phyloP scores from a whole-genome alignment of 495 filamentous ascomycete genomes.

The Aspergillus sclerotioniger region DNA sequence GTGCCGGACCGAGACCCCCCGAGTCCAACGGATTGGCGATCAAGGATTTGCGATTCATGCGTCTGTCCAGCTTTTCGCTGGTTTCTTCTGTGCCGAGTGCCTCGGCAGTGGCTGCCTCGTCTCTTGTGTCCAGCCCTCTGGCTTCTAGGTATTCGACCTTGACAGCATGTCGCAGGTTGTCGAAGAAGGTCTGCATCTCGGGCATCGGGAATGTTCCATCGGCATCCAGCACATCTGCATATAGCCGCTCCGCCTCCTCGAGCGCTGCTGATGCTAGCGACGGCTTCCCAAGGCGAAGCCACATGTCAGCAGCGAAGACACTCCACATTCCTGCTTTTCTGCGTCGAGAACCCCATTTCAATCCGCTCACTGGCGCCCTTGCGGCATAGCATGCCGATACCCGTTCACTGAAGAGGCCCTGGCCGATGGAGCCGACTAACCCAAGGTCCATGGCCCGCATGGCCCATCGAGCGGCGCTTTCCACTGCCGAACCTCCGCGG shows the following conservation, averaged over 20 bases:
- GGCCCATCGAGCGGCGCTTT: constrained; percentile 86
- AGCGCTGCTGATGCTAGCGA: constrained; percentile 69
- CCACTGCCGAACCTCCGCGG: constrained; percentile 72
- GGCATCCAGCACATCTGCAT: constrained; percentile 56
- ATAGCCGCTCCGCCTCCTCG: constrained; percentile 66
- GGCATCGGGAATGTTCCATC: constrained; percentile 56
- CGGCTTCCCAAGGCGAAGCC: constrained; percentile 69
- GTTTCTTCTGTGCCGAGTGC: constrained; percentile 55
- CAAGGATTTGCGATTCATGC: constrained; percentile 41
- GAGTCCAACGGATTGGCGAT: constrained; percentile 40
- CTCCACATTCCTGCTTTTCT: constrained; percentile 92
- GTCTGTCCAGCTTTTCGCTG: constrained; percentile 52
- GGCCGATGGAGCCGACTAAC: constrained; percentile 68
- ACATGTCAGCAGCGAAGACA: constrained; percentile 76
- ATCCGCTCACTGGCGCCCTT: constrained; percentile 59
- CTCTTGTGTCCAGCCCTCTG: constrained; percentile 33
- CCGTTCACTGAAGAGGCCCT: constrained; percentile 79
- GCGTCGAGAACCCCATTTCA: constrained; percentile 64
- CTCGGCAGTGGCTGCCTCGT: constrained; percentile 33
- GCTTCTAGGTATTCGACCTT: constrained; percentile 50
- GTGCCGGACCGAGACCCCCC: constrained; percentile 30
- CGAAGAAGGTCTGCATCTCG: constrained; percentile 58
- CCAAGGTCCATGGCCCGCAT: constrained; percentile 73
- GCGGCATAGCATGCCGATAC: constrained; percentile 79
- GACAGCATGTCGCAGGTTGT: constrained; percentile 57